These are phyloP conservation scores for Zangia roseola DNA, from an alignment of 768 basidiomycete species.

Conservation along the genomic window DNA sequence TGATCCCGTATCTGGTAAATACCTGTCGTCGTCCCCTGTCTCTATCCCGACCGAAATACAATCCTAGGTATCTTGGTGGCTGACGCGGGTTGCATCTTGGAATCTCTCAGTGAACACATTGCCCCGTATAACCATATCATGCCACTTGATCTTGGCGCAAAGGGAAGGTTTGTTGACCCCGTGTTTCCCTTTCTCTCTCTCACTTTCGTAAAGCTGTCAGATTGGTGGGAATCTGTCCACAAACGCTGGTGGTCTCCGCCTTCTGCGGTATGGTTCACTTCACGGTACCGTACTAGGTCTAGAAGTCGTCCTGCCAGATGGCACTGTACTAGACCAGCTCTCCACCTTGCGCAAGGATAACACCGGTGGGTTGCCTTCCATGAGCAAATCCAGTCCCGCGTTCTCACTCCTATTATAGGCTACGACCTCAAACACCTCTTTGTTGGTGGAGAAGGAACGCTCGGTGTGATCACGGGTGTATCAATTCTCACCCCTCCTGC, in stretches of 20 bases:
- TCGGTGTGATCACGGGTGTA: constrained; percentile 92
- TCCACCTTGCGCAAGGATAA: constrained; percentile 96
- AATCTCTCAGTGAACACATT: constrained; percentile 83
- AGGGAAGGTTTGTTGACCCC: constrained; percentile 70
- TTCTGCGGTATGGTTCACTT: constrained; percentile 91
- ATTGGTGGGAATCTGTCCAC: constrained; percentile 97
- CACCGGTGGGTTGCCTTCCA: constrained; percentile 59
- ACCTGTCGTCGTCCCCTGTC: neutral
- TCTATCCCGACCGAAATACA: constrained; percentile 4
- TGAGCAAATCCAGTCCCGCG: neutral
- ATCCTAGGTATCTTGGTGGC: constrained; percentile 78
- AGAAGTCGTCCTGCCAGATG: constrained; percentile 94
- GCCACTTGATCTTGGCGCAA: constrained; percentile 94
- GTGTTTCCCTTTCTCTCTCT: neutral
- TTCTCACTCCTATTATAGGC: constrained; percentile 46
- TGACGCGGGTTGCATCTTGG: constrained; percentile 93
- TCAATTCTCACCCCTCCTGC: constrained; percentile 90
- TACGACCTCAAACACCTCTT: constrained; percentile 99
- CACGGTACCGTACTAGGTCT: constrained; percentile 94
- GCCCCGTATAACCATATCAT: constrained; percentile 90
- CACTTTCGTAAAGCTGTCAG: constrained; percentile 66
- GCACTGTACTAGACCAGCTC: constrained; percentile 84
- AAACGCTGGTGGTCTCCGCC: constrained; percentile 94
- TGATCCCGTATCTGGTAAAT: constrained; percentile 76
- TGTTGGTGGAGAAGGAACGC: constrained; percentile 95